Percentiles rank a stretch among this genome's conserved stretches.
Conservation (phyloP, 441 rosid species). For the Syzygium syzygioides region DNA sequence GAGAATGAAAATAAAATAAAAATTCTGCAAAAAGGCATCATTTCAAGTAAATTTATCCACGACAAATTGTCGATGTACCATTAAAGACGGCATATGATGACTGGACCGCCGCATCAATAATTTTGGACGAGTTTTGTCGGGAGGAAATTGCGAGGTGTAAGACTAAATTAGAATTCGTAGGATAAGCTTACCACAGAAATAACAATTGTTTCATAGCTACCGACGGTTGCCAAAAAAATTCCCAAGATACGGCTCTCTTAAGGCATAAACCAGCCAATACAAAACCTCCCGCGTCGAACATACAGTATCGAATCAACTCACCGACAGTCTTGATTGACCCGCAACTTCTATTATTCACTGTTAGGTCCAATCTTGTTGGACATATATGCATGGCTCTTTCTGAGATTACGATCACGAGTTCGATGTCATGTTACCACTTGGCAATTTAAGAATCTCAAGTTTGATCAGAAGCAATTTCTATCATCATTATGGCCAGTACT, state of each 20-base stretch:
- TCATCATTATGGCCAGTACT: background rate
- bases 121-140: accelerated
- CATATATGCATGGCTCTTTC: too few species aligned
- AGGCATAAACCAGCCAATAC: background rate
- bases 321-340: background rate
- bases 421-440: too few species aligned
- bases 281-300: background rate
- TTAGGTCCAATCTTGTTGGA: background rate
- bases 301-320: background rate
- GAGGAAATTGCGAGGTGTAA: background rate
- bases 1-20: background rate
- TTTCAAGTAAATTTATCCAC: background rate
- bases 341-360: background rate
- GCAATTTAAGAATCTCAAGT: too few species aligned
- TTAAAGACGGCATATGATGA: background rate
- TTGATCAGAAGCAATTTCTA: too few species aligned
- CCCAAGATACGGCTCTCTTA: background rate
- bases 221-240: background rate
- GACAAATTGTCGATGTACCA: accelerated
- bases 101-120: background rate
- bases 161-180: too few species aligned
- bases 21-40: background rate
- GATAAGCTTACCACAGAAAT: too few species aligned
- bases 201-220: background rate
- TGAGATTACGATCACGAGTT: too few species aligned